Evolutionary conservation across 306 rosid genomes (phyloP).

Genomic region (Argentina anserina): DNA sequence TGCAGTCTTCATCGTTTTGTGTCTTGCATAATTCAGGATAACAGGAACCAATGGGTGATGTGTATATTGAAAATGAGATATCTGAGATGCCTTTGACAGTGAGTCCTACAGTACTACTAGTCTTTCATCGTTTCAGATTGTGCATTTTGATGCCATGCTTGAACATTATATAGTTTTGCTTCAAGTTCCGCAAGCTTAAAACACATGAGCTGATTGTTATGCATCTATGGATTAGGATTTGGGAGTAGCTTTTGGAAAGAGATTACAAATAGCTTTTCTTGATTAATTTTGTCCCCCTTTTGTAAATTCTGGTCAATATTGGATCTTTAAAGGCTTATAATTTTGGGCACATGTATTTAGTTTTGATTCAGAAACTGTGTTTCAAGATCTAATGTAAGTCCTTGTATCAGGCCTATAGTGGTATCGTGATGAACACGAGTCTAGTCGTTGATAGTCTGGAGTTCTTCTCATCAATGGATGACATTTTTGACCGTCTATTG

Average conservation of each 20-base stretch:
- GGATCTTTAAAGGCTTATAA: background rate
- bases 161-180: background rate
- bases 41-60: constrained; percentile 33
- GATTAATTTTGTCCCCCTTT: background rate
- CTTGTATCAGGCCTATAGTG: constrained; percentile 40
- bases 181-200: background rate
- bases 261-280: background rate
- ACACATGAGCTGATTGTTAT: background rate
- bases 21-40: constrained; percentile 22
- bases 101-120: constrained; percentile 27
- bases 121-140: background rate
- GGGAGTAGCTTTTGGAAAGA: background rate
- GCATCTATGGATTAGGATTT: background rate
- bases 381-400: constrained; percentile 13
- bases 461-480: constrained; percentile 45
- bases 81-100: constrained; percentile 29
- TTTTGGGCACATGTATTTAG: background rate
- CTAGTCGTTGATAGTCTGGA: constrained; percentile 19
- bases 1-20: background rate
- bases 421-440: constrained; percentile 22
- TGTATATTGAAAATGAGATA: constrained; percentile 15
- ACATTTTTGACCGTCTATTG: constrained; percentile 42
- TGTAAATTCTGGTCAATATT: background rate
- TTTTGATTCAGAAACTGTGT: background rate
- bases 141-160: background rate